A percentile compares a stretch with the other conserved stretches of the same genome.
Conservation (phyloP, 1,139 yeast genomes). For the Williopsis jadinii region DNA sequence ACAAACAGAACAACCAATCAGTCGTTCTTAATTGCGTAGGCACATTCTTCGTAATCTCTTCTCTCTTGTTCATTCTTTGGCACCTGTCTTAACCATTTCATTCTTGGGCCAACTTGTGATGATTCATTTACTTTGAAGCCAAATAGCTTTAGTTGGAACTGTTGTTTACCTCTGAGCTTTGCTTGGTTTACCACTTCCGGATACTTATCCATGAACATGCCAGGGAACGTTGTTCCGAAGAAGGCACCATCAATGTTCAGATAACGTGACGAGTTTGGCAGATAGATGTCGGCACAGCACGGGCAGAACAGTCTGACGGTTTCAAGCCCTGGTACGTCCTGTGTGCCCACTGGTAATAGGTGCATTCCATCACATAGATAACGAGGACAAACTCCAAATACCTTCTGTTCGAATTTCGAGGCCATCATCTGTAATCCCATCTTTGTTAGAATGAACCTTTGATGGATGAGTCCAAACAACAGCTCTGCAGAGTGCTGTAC, state of each 20-base stretch:
- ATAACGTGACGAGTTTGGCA: slow-evolving; percentile 81
- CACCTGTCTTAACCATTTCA: slow-evolving; percentile 86
- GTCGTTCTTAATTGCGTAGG: slow-evolving; percentile 16
- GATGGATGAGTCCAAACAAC: slow-evolving; percentile 89
- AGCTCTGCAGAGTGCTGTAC: slow-evolving; percentile 89
- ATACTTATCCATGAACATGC: slow-evolving; percentile 81
- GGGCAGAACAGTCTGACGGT: slow-evolving; percentile 93
- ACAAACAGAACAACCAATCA: too few species aligned
- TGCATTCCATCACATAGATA: slow-evolving; percentile 90
- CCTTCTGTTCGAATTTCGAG: slow-evolving; percentile 83
- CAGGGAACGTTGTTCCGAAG: slow-evolving; percentile 95
- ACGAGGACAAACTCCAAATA: slow-evolving; percentile 90
- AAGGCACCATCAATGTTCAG: slow-evolving; percentile 91
- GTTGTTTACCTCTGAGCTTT: slow-evolving; percentile 38
- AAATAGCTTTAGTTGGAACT: slow-evolving; percentile 70
- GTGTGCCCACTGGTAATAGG: slow-evolving; percentile 84
- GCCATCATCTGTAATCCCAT: slow-evolving; percentile 94
- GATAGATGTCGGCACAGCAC: slow-evolving; percentile 83
- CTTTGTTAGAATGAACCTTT: slow-evolving; percentile 81
- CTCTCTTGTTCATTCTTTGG: slow-evolving; percentile 57
- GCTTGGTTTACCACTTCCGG: slow-evolving; percentile 64
- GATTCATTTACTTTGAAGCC: slow-evolving; percentile 79
- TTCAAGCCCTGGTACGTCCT: slow-evolving; percentile 86
- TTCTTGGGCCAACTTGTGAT: slow-evolving; percentile 81
- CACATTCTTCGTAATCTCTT: slow-evolving; percentile 56